Conservation (phyloP, 2,329 filamentous ascomycete genomes). For the Chrysosporium queenslandicum region DNA sequence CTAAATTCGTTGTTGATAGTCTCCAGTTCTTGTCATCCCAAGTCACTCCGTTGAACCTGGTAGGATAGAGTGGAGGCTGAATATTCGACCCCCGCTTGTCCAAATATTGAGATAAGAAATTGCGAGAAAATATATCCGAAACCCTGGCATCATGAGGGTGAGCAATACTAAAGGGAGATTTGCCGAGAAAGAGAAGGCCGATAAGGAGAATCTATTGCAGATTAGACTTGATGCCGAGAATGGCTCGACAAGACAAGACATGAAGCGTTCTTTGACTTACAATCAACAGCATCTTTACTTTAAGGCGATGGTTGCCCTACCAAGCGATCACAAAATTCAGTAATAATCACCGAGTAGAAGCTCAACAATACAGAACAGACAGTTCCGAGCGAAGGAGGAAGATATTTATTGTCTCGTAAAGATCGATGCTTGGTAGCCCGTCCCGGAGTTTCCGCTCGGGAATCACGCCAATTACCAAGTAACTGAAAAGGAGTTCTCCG, state of each 20-base stretch:
- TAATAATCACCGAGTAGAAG: too few relatives aligned
- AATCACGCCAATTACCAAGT: background rate
- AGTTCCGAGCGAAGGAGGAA: background rate
- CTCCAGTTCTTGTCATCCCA: conserved; percentile 53
- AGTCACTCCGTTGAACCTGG: conserved; percentile 43
- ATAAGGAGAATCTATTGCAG: background rate
- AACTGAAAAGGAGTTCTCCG: background rate
- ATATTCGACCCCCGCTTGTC: conserved; percentile 4
- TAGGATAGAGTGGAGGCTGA: conserved; percentile 33
- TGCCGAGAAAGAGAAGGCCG: conserved; percentile 9
- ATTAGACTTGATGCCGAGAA: background rate
- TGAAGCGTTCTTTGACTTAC: background rate
- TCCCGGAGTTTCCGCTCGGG: background rate
- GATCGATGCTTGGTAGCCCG: background rate
- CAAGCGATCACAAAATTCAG: too few relatives aligned
- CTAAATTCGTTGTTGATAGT: conserved; percentile 44
- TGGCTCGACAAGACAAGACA: too few relatives aligned
- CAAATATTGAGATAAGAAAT: conserved; percentile 1
- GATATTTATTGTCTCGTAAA: background rate
- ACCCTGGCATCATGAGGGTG: conserved; percentile 6
- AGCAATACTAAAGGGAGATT: background rate
- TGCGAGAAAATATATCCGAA: conserved; percentile 10
- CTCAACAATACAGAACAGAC: too few relatives aligned
- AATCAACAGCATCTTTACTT: conserved; percentile 4
- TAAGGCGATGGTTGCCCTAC: background rate